Percentiles rank a stretch among this genome's conserved stretches.
Conservation (phyloP, 805 yeast species). For the Ogataea glucozyma region DNA sequence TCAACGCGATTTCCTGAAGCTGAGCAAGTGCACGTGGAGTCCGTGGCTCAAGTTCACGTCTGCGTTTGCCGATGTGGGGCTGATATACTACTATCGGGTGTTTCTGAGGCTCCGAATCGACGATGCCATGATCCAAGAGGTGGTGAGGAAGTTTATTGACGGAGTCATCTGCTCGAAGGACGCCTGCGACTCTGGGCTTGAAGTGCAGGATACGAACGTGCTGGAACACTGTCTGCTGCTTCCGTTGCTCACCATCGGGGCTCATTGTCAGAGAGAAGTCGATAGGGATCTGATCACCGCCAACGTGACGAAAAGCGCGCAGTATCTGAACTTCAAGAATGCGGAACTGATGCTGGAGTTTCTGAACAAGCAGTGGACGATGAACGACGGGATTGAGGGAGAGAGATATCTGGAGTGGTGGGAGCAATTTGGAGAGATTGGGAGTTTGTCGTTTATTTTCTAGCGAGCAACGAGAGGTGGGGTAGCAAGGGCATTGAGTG, state of each 20-base stretch:
- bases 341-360: constrained; percentile 19
- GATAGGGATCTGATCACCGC: constrained; percentile 20
- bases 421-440: constrained; percentile 21
- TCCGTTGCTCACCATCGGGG: constrained; percentile 29
- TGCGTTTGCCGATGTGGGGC: constrained; percentile 27
- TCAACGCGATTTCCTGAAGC: not conserved
- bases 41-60: constrained; percentile 27
- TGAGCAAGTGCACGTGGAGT: constrained; percentile 2
- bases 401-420: constrained; percentile 13
- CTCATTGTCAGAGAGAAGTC: constrained; percentile 17
- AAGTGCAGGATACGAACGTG: constrained; percentile 7
- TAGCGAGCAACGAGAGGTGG: constrained; percentile 6
- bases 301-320: constrained; percentile 15
- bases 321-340: constrained; percentile 26
- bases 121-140: constrained; percentile 17
- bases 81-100: constrained; percentile 26
- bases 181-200: not conserved
- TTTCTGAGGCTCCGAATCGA: constrained; percentile 12
- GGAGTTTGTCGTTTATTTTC: constrained; percentile 21
- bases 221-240: constrained; percentile 31
- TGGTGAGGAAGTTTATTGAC: constrained; percentile 19
- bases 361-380: constrained; percentile 23
- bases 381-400: not conserved
- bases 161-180: not conserved
- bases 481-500: not conserved